Percentiles rank a stretch among this genome's conserved stretches.
Evolutionary conservation across 495 filamentous ascomycete genomes (phyloP).

Genomic region (Diplogelasinospora grovesii): DNA sequence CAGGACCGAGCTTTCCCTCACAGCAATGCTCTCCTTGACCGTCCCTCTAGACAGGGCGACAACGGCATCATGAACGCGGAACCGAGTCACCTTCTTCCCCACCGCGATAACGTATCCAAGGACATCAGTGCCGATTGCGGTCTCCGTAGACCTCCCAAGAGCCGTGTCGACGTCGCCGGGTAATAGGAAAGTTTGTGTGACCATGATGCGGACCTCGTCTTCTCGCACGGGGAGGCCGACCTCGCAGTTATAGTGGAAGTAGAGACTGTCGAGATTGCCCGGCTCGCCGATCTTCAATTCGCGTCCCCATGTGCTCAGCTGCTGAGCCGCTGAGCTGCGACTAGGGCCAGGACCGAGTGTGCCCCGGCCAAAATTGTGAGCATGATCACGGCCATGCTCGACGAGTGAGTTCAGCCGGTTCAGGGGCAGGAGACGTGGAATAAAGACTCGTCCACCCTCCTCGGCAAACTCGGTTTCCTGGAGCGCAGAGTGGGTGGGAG

Average conservation of each 20-base stretch:
- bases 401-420: conserved; percentile 19
- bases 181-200: conserved; percentile 3
- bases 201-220: conserved; percentile 1
- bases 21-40: neutral
- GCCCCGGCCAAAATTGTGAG: neutral
- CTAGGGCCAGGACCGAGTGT: neutral
- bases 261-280: conserved; percentile 2
- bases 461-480: conserved; percentile 25
- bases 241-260: neutral
- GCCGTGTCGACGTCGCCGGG: conserved; percentile 5
- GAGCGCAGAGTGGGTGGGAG: neutral
- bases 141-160: conserved; percentile 3
- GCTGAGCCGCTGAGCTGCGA: neutral
- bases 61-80: neutral
- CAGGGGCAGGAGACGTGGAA: conserved; percentile 20
- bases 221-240: neutral
- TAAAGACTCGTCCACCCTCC: conserved; percentile 14
- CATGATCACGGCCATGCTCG: conserved; percentile 5
- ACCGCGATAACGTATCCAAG: neutral
- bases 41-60: conserved; percentile 3
- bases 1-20: neutral
- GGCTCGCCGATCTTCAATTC: conserved; percentile 2
- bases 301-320: neutral
- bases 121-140: conserved; percentile 3
- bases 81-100: neutral